Base-by-base conservation (phyloP, 306 rosid genomes). In the Medicago ruthenica region DNA sequence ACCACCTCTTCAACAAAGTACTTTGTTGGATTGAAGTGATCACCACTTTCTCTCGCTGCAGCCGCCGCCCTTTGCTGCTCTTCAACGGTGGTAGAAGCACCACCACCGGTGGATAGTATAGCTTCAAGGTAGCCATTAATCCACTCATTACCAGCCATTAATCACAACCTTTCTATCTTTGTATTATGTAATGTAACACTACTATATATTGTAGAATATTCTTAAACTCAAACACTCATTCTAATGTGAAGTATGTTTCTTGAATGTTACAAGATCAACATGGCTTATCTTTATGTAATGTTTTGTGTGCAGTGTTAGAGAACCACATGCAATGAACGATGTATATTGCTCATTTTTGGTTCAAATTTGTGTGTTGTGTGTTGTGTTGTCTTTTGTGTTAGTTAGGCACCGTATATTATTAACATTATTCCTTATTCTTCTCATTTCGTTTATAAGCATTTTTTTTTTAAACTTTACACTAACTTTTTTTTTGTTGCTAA, bases 141-240 rank as follows among this genome's bases (percentile, higher is more conserved):
- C 97, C 98, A 93, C 84, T 93, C 98, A 76, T 93, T 93, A 15
- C 97, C 98, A 15, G 98, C 97, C 98, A 93, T 91, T 54, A 3
- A 9, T 45, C 37, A n/a, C 21, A 24, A 16, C 10, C 31, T 64
- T 64, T 64, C n/a, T n/a, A n/a, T n/a, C 31, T 64, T 64, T 64
- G 27, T 64, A 9, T 36, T 71, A 20, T 34, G 31, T 27, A 27
- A 17, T 21, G 47, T 42, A 48, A 67, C 36, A 77, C 9, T 78
- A 34, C 20, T 59, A 24, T 59, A 12, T 6, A 53, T 17, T 42
- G 22, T 21, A 58, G 37, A 48, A 16, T 34, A 14, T 61, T 36
- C 13, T 62, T 0, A 39, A 67, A 42, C 48, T 24, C 34, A 37
- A 66, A 3, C 14, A 68, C 53, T 68, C 40, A 14, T 41, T 39